These are phyloP conservation scores for Magnolia kwangsiensis DNA, from an alignment of 164 flowering plant species.

Conservation along the genomic window DNA sequence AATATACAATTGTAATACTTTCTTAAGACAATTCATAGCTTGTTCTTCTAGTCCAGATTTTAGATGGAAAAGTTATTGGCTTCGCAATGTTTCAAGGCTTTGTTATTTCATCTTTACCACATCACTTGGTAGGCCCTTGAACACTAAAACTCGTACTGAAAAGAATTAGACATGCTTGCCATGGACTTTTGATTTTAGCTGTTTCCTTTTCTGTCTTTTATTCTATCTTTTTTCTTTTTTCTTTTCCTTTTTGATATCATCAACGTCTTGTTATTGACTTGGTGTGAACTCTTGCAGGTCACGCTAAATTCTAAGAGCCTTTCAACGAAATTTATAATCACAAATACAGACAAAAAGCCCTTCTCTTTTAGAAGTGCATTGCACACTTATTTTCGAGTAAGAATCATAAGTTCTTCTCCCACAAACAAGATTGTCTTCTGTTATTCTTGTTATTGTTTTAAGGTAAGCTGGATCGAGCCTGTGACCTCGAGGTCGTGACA, in stretches of 20 bases:
- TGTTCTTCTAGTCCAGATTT: neutral
- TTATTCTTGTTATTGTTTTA: neutral
- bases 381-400: slow-evolving; percentile 90
- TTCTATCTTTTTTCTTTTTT: neutral
- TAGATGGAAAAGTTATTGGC: neutral
- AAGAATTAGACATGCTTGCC: neutral
- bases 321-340: slow-evolving; percentile 71
- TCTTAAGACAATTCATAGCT: neutral
- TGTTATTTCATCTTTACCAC: neutral
- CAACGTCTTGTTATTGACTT: neutral
- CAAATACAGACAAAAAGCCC: slow-evolving; percentile 67
- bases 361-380: slow-evolving; percentile 81
- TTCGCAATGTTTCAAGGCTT: too few relatives aligned
- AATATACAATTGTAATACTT: neutral
- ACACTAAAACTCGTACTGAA: neutral
- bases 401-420: slow-evolving; percentile 18
- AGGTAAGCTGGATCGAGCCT: neutral
- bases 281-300: slow-evolving; percentile 49
- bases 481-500: neutral
- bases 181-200: too few relatives aligned
- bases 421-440: neutral
- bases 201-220: neutral
- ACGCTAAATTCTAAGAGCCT: slow-evolving; percentile 54
- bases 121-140: neutral
- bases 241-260: neutral